phyloP scores from a whole-genome alignment of 2,329 filamentous ascomycete species.

The Tolypocladium paradoxum region DNA sequence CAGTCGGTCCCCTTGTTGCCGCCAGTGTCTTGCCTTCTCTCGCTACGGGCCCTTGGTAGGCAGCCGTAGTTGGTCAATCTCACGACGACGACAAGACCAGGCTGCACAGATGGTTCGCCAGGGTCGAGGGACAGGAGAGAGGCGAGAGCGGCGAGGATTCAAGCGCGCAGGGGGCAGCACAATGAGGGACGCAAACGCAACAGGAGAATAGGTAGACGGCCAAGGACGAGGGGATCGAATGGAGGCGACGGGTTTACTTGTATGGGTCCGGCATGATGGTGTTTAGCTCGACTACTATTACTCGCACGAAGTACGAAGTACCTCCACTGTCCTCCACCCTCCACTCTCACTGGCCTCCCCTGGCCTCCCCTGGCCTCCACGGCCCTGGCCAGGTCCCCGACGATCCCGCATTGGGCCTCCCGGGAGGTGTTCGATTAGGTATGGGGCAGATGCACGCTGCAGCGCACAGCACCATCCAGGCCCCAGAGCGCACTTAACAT shows the following conservation, averaged over 20 bases:
- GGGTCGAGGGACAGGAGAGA: neutral
- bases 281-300: no score
- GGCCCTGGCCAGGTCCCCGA: neutral
- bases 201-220: neutral
- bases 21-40: neutral
- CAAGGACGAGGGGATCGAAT: neutral
- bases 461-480: neutral
- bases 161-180: neutral
- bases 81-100: neutral
- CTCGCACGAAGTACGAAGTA: no score
- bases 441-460: neutral
- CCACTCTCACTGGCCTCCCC: no score
- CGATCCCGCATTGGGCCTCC: slow-evolving; percentile 5
- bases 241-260: neutral
- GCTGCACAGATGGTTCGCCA: neutral
- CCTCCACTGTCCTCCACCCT: neutral
- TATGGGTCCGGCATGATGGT: neutral
- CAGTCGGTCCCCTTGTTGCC: neutral
- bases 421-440: slow-evolving; percentile 1
- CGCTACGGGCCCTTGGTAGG: neutral
- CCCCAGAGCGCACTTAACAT: neutral
- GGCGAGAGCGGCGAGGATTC: neutral
- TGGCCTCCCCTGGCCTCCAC: neutral
- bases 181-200: neutral
- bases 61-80: neutral